Percentiles rank a stretch among this genome's conserved stretches.
Evolutionary conservation across 352 stramenopile genomes (phyloP).

Genomic region (Halophytophthora polymorphica): DNA sequence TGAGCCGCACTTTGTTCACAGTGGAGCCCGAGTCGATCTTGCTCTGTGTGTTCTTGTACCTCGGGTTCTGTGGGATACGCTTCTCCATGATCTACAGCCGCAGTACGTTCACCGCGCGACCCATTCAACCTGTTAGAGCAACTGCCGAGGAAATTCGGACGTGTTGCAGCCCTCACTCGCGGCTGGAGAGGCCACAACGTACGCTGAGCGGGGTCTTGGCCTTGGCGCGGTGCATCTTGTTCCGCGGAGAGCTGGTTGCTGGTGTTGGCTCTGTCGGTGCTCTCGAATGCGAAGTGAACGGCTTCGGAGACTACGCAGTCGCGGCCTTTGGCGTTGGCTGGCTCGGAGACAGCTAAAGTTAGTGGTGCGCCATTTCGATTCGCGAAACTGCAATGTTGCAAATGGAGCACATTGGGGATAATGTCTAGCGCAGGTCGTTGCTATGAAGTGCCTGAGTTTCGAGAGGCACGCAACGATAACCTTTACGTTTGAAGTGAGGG

Average conservation of each 20-base stretch:
- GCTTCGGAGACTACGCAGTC: too few species aligned
- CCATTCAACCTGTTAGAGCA: too few species aligned
- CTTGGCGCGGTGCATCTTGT: slow-evolving; percentile 58
- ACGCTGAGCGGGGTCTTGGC: slow-evolving; percentile 62
- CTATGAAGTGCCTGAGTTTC: too few species aligned
- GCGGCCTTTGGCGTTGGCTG: not conserved
- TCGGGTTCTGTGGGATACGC: slow-evolving; percentile 68
- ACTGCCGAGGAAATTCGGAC: too few species aligned
- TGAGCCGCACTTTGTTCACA: slow-evolving; percentile 73
- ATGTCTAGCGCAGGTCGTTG: too few species aligned
- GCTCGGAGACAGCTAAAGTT: too few species aligned
- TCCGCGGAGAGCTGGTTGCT: slow-evolving; percentile 9
- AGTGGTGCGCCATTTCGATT: slow-evolving; percentile 3
- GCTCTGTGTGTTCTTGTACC: slow-evolving; percentile 77
- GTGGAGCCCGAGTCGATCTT: slow-evolving; percentile 76
- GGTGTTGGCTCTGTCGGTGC: not conserved
- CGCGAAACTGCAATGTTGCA: too few species aligned
- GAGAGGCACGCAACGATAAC: too few species aligned
- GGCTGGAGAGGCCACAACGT: slow-evolving; percentile 7
- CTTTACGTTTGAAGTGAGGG: too few species aligned
- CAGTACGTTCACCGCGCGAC: too few species aligned
- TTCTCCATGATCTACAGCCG: slow-evolving; percentile 67
- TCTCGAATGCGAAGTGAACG: slow-evolving; percentile 3
- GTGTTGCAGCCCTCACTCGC: too few species aligned
- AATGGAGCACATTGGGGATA: too few species aligned